Percentiles rank a stretch among this genome's conserved stretches.
phyloP scores from a whole-genome alignment of 805 yeast genomes.

The Wickerhamiella bombiphila region DNA sequence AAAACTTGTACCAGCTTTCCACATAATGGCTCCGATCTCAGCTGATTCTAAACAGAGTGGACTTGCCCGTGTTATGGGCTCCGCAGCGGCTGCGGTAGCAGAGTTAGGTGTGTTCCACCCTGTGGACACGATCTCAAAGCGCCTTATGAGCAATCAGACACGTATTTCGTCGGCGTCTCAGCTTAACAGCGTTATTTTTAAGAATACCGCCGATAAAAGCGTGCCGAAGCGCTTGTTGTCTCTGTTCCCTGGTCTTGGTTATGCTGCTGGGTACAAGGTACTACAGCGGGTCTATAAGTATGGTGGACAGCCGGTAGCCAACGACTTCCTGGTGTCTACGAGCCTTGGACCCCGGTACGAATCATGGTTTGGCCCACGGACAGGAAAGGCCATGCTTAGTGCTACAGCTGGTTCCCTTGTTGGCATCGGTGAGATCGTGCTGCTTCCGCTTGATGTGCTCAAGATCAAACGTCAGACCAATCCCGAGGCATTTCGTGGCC shows the following conservation, averaged over 20 bases:
- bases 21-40: conserved; percentile 17
- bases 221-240: conserved; percentile 60
- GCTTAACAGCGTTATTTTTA: conserved; percentile 76
- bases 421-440: conserved; percentile 90
- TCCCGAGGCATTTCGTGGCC: conserved; percentile 98
- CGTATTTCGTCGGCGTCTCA: conserved; percentile 47
- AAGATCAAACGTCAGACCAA: conserved; percentile 98
- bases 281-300: conserved; percentile 96
- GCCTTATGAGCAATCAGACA: conserved; percentile 82
- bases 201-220: conserved; percentile 60
- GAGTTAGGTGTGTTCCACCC: conserved; percentile 98
- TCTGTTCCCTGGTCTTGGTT: conserved; percentile 93
- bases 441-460: conserved; percentile 88
- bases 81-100: conserved; percentile 96
- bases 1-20: neutral
- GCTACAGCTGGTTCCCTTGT: conserved; percentile 96
- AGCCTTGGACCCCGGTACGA: conserved; percentile 53
- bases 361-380: conserved; percentile 70
- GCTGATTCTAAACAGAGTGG: conserved; percentile 71
- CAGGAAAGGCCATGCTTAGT: conserved; percentile 91
- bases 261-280: conserved; percentile 93
- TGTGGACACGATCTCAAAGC: conserved; percentile 88
- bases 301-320: conserved; percentile 98
- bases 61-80: conserved; percentile 79
- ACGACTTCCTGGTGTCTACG: conserved; percentile 72